phyloP scores from a whole-genome alignment of 345 rosid genomes.

The Murraya paniculata region DNA sequence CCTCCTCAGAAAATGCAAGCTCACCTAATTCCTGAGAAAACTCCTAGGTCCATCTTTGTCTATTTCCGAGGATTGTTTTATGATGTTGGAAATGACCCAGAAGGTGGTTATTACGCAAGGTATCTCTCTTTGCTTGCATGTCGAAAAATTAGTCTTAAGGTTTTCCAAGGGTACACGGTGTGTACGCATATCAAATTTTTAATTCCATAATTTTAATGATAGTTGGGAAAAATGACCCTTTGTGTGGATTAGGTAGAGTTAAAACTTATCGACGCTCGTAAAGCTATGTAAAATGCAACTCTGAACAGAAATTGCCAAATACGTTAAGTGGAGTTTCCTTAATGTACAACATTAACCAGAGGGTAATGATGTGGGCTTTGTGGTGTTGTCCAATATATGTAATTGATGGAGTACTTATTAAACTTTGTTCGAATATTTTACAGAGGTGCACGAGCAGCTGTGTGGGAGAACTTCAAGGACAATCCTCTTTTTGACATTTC shows the following conservation, averaged over 20 bases:
- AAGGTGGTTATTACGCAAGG: conserved; percentile 99
- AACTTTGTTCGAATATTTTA: conserved; percentile 15
- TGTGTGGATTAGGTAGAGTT: neutral
- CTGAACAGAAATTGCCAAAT: neutral
- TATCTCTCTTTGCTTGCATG: conserved; percentile 24
- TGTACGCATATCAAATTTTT: neutral
- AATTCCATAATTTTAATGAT: neutral
- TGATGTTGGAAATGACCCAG: conserved; percentile 96
- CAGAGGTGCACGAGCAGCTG: conserved; percentile 99
- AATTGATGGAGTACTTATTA: neutral
- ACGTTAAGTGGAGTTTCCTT: neutral
- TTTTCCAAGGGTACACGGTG: neutral
- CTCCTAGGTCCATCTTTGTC: conserved; percentile 91
- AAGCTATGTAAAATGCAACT: too few species aligned
- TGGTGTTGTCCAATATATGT: neutral
- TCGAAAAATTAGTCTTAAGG: conserved; percentile 11
- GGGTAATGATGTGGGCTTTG: neutral
- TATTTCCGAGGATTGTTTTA: conserved; percentile 97
- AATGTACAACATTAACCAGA: neutral
- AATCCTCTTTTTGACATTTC: conserved; percentile 95
- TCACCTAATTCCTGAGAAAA: conserved; percentile 75
- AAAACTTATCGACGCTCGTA: neutral
- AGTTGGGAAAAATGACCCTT: neutral
- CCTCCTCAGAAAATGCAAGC: conserved; percentile 98
- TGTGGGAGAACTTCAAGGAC: conserved; percentile 99